Evolutionary conservation across 371 early-diverging fungal species (phyloP), one percentile per base, ranked within the genome.

Genomic region (Apophysomyces ossiformis): DNA sequence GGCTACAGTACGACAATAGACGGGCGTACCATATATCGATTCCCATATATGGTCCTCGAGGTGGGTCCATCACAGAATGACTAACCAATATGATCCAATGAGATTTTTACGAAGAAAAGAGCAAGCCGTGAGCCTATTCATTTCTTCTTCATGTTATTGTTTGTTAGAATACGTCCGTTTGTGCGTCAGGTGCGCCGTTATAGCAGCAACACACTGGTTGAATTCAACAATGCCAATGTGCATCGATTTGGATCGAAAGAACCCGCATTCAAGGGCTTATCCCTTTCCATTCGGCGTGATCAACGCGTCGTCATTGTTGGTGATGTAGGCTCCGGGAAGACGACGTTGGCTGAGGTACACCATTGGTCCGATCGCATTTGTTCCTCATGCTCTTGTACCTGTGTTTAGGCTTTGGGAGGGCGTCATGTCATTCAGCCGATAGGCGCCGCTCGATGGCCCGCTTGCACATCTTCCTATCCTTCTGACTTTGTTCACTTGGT

Each of bases 301-400:
- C 72, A 83, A 18, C 74, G 73, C 12, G 46, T 75, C 41, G 84
- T 81, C 16, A 77, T 83, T 72, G 75, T 77, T 16, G 84, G 84
- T 2, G 72, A 77, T 47, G 78, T 80, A 16, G 75, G 77, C 69
- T 77, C 84, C 9, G 84, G 84, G 35, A 80, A 80, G 60, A 74
- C 81, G 1, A 83, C 81, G 0, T 64, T 83, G 21, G 84, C 84
- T n/a, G 82, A 83, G 63, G 83, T 76, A 70, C 61, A 3, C 32
- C 32, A 26, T 26, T 26, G 32, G 32, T 26, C 32, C 32, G 32
- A 38, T 32, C 4, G 7, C 13, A 39, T 38, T 16, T 37, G 7
- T 38, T 41, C 43, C 15, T 61, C 16, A 57, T 44, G 41, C 58
- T 39, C 39, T 50, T 57, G 11, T 37, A 7, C 46, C 0, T 45